phyloP scores from a whole-genome alignment of 495 filamentous ascomycete species.

The Tuber microsphaerosporum region DNA sequence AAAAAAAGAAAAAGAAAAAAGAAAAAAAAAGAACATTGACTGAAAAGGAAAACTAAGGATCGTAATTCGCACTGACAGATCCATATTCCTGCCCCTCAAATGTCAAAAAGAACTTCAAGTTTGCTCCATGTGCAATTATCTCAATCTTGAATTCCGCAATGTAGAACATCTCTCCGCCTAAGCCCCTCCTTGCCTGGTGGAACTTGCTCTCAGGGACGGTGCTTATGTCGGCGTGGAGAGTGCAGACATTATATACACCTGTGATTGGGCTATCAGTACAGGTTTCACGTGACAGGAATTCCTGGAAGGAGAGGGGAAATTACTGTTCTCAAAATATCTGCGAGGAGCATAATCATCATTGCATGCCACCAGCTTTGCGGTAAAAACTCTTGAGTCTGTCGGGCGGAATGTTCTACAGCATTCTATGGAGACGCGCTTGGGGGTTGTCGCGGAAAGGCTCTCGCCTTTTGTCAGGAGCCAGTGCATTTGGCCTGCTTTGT shows the following conservation, averaged over 20 bases:
- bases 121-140: background rate
- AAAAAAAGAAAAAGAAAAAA: background rate
- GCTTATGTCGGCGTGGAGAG: conserved; percentile 14
- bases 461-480: conserved; percentile 32
- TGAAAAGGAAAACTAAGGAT: background rate
- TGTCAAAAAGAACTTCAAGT: background rate
- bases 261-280: background rate
- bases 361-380: conserved; percentile 11
- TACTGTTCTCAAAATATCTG: background rate
- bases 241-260: conserved; percentile 22
- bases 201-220: conserved; percentile 19
- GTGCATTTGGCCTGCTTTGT: conserved; percentile 16
- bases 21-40: background rate
- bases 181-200: background rate
- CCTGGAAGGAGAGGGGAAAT: background rate
- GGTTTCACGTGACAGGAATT: background rate
- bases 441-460: conserved; percentile 15
- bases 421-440: conserved; percentile 2
- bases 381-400: background rate
- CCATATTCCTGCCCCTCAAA: background rate
- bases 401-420: background rate
- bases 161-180: background rate
- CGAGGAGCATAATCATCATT: conserved; percentile 1
- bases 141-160: background rate
- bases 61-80: background rate